phyloP scores from a whole-genome alignment of 371 early-diverging fungal genomes.

The Circinella minor region DNA sequence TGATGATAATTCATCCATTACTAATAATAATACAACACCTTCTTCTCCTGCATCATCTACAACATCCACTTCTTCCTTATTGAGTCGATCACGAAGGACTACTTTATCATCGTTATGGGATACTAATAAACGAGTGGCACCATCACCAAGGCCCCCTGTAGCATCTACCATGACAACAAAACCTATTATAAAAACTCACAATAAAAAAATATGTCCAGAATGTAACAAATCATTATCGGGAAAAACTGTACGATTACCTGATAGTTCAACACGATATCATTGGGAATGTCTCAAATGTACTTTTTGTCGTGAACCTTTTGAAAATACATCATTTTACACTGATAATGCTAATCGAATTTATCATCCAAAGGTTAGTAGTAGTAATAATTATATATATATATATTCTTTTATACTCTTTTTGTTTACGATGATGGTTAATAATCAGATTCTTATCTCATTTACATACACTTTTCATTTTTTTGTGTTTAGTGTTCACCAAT shows the following conservation, averaged over 20 bases:
- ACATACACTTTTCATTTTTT: neutral
- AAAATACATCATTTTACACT: conserved; percentile 35
- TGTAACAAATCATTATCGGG: conserved; percentile 36
- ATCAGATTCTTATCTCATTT: no score
- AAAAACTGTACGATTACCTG: conserved; percentile 38
- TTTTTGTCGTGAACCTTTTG: conserved; percentile 33
- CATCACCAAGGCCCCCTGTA: conserved; percentile 7
- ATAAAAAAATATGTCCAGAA: conserved; percentile 25
- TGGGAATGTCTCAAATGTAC: conserved; percentile 44
- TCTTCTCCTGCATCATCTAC: conserved; percentile 2
- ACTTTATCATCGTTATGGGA: conserved; percentile 7
- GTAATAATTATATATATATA: no score
- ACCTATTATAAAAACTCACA: neutral
- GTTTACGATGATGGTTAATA: no score
- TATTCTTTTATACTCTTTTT: no score
- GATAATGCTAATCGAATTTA: conserved; percentile 30
- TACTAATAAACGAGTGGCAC: conserved; percentile 1
- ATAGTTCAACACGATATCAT: conserved; percentile 35
- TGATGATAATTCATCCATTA: neutral
- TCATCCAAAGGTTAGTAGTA: conserved; percentile 37
- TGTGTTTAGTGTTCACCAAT: conserved; percentile 3
- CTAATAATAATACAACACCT: neutral
- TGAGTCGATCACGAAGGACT: conserved; percentile 1
- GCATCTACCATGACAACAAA: neutral
- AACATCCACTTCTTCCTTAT: neutral